A percentile compares a stretch with the other conserved stretches of the same genome.
These are phyloP conservation scores for Tetracentron sinense DNA, from an alignment of 164 flowering plant species.

Conservation along the genomic window DNA sequence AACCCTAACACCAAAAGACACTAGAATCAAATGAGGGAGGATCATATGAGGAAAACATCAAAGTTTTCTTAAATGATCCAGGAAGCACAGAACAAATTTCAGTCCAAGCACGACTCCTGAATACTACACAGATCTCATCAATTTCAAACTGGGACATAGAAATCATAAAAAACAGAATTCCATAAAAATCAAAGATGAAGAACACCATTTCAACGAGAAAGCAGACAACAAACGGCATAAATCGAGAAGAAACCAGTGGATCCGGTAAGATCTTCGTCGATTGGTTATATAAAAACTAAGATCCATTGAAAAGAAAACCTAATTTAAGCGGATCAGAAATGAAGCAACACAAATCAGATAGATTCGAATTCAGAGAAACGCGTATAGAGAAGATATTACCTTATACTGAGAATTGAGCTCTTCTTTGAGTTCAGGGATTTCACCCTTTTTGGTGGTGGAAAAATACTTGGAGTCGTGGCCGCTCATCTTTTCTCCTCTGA, in stretches of 20 bases:
- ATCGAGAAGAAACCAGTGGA: neutral
- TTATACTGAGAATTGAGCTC: conserved; percentile 99
- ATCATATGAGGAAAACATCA: too few relatives aligned
- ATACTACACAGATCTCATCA: neutral
- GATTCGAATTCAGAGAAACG: neutral
- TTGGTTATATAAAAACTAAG: neutral
- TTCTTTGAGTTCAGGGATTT: conserved; percentile 98
- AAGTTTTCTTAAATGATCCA: too few relatives aligned
- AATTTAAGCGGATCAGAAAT: conserved; percentile 18
- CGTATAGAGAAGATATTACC: conserved; percentile 32
- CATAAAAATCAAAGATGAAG: neutral
- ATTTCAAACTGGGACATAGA: neutral
- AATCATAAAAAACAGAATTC: neutral
- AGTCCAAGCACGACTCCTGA: neutral
- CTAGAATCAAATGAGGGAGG: neutral
- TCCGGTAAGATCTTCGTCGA: neutral
- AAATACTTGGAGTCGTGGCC: conserved; percentile 99
- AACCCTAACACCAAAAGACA: neutral
- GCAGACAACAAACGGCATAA: neutral
- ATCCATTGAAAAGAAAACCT: conserved; percentile 8
- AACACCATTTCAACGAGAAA: neutral
- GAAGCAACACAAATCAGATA: neutral
- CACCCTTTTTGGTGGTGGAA: conserved; percentile 99
- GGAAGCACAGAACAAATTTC: neutral
- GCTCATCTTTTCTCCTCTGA: conserved; percentile 73